Conservation (phyloP, 192 early-diverging fungal genomes). For the Rhizophagus sp. region DNA sequence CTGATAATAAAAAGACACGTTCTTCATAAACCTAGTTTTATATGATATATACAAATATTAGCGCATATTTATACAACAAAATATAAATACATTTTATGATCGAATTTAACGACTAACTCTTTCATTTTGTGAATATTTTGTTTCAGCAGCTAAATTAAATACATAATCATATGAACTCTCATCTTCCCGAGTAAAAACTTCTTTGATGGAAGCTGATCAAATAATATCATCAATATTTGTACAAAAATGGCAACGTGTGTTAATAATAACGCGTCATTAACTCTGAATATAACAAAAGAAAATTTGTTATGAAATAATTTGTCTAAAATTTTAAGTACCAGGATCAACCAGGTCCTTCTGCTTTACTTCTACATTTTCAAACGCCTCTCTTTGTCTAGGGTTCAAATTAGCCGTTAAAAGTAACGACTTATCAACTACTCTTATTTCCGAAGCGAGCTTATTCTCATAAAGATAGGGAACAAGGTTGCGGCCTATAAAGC, state of each 20-base stretch:
- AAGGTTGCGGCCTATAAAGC: constrained; percentile 84
- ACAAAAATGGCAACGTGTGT: background rate
- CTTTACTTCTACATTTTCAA: constrained; percentile 74
- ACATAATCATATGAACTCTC: constrained; percentile 84
- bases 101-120: constrained; percentile 48
- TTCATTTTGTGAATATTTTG: constrained; percentile 85
- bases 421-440: constrained; percentile 81
- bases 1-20: constrained; percentile 69
- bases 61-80: too few relatives aligned
- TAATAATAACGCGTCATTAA: background rate
- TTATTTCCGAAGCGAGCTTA: constrained; percentile 59
- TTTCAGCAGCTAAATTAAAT: constrained; percentile 93
- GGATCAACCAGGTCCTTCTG: constrained; percentile 76
- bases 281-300: background rate
- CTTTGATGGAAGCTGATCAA: constrained; percentile 66
- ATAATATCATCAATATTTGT: background rate
- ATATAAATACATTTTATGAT: too few relatives aligned
- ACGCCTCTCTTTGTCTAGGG: constrained; percentile 60
- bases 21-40: constrained; percentile 77
- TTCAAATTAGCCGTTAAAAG: constrained; percentile 79
- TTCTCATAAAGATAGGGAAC: constrained; percentile 69
- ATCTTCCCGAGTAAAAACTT: constrained; percentile 70
- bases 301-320: background rate
- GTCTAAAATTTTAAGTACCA: constrained; percentile 44
- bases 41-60: background rate